Conservation (phyloP, 129 eudicot genomes). For the Pulicaria dysenterica region DNA sequence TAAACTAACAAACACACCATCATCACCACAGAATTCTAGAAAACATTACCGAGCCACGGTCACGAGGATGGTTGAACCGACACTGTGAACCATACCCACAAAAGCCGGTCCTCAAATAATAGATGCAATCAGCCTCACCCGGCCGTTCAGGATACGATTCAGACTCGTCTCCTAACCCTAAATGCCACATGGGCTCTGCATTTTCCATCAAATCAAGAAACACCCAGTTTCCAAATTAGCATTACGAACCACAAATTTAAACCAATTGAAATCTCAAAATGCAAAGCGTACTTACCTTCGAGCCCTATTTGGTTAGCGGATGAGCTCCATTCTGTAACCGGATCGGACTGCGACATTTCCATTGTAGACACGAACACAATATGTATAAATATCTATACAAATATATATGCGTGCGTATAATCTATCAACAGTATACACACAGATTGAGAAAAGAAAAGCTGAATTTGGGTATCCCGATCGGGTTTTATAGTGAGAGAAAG, state of each 20-base stretch:
- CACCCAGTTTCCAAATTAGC: conserved; percentile 31
- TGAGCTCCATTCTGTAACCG: conserved; percentile 60
- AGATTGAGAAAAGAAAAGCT: conserved; percentile 20
- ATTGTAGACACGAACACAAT: conserved; percentile 40
- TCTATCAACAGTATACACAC: conserved; percentile 29
- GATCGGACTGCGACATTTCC: conserved; percentile 67
- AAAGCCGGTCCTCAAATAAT: conserved; percentile 76
- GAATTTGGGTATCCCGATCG: conserved; percentile 27
- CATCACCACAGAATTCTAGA: background rate
- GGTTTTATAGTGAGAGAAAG: conserved; percentile 20
- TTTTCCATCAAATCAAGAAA: conserved; percentile 37
- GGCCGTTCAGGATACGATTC: conserved; percentile 81
- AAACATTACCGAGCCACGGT: conserved; percentile 61
- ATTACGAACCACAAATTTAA: conserved; percentile 11
- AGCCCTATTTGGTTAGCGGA: conserved; percentile 70
- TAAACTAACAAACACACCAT: background rate
- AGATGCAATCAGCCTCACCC: conserved; percentile 74
- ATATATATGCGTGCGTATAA: conserved; percentile 20
- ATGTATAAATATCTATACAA: conserved; percentile 35
- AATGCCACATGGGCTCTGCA: conserved; percentile 92
- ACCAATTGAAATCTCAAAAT: conserved; percentile 36
- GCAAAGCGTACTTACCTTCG: conserved; percentile 55
- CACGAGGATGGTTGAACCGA: conserved; percentile 93
- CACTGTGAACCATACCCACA: conserved; percentile 85
- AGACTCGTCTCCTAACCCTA: conserved; percentile 61